phyloP scores from a whole-genome alignment of 2,329 filamentous ascomycete genomes.

The Stagonosporopsis vannaccii region DNA sequence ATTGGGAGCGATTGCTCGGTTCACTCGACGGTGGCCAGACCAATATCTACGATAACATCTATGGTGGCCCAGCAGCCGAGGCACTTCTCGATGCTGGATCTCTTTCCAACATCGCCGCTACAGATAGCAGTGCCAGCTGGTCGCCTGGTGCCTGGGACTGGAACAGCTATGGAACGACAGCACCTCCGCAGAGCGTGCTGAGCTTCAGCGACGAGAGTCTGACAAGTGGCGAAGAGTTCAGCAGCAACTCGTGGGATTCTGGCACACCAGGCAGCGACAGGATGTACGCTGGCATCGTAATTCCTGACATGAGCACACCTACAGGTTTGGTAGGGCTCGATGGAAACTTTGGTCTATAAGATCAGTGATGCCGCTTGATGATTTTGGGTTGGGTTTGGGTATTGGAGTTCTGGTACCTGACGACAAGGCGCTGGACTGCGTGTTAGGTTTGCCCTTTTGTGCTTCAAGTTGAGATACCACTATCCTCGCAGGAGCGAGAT shows the following conservation, averaged over 20 bases:
- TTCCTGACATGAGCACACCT: slow-evolving; percentile 42
- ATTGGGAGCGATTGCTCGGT: slow-evolving; percentile 84
- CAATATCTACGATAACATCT: slow-evolving; percentile 86
- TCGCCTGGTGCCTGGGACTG: slow-evolving; percentile 48
- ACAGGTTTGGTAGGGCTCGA: slow-evolving; percentile 48
- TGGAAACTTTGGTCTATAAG: slow-evolving; percentile 51
- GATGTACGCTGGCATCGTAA: slow-evolving; percentile 47
- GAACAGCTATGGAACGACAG: slow-evolving; percentile 34
- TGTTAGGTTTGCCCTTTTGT: background rate
- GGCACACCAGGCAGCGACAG: slow-evolving; percentile 42
- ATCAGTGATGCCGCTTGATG: background rate
- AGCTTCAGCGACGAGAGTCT: slow-evolving; percentile 68
- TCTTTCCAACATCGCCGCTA: slow-evolving; percentile 38
- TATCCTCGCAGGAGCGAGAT: slow-evolving; percentile 27
- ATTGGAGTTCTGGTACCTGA: background rate
- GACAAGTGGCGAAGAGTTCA: slow-evolving; percentile 59
- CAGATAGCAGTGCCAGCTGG: slow-evolving; percentile 43
- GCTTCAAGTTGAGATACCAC: slow-evolving; percentile 33
- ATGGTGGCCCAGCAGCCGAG: slow-evolving; percentile 67
- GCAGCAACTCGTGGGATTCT: slow-evolving; percentile 38
- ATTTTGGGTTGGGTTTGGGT: background rate
- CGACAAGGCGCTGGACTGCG: background rate
- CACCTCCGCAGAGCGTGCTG: slow-evolving; percentile 61
- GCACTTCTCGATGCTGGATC: slow-evolving; percentile 46
- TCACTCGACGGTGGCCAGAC: slow-evolving; percentile 80